These are phyloP conservation scores for Blastomyces emzantsi DNA, from an alignment of 2,329 filamentous ascomycete species.

Conservation along the genomic window DNA sequence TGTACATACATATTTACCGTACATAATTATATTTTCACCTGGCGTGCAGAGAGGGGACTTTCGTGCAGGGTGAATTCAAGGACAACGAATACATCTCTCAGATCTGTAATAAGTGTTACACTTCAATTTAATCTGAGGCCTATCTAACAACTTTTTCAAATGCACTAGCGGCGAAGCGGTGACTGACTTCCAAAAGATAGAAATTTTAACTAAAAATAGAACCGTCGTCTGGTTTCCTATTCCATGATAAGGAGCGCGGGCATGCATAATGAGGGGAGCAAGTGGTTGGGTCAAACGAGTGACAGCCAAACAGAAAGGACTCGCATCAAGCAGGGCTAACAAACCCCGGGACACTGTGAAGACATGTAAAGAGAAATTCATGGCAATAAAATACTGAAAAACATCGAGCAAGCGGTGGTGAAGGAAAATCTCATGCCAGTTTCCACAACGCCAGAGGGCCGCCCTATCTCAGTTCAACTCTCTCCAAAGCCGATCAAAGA, in stretches of 20 bases:
- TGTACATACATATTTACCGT: not conserved
- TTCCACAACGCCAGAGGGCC: not conserved
- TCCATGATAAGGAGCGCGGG: not conserved
- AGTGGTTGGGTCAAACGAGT: not conserved
- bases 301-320: not conserved
- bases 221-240: not conserved
- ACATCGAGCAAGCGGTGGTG: not conserved
- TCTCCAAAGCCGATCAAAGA: conserved; percentile 14
- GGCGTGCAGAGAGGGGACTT: not conserved
- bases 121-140: not conserved
- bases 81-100: not conserved
- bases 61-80: not conserved
- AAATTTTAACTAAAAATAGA: conserved; percentile 14
- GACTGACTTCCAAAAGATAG: too few relatives aligned
- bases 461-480: not conserved
- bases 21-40: not conserved
- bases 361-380: not conserved
- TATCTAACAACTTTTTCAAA: not conserved
- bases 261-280: not conserved
- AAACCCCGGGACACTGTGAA: not conserved
- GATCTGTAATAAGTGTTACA: not conserved
- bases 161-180: not conserved
- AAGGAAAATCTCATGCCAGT: not conserved
- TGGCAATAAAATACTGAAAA: not conserved
- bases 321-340: not conserved